A percentile compares a stretch with the other conserved stretches of the same genome.
Conservation (phyloP, 1,284 basidiomycete genomes). For the Heterobasidion annosum region DNA sequence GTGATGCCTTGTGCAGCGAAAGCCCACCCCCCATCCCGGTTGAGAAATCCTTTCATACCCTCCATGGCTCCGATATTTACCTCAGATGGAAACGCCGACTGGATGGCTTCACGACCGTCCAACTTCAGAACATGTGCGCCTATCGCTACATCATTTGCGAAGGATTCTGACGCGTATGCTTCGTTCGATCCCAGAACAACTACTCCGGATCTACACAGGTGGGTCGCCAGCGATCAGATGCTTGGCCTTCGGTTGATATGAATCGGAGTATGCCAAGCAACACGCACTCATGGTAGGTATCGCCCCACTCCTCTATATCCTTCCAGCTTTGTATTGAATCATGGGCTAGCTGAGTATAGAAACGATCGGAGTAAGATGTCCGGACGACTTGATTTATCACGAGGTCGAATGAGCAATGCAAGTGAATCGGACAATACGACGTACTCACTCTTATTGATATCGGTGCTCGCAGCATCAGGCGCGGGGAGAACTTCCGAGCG, state of each 20-base stretch:
- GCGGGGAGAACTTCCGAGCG: conserved; percentile 59
- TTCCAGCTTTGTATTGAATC: conserved; percentile 73
- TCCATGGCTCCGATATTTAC: conserved; percentile 25
- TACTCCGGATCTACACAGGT: conserved; percentile 45
- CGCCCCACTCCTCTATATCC: conserved; percentile 52
- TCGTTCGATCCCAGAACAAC: conserved; percentile 36
- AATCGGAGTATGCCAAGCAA: not conserved
- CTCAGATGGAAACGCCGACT: conserved; percentile 33
- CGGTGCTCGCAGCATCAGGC: conserved; percentile 73
- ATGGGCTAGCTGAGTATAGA: conserved; percentile 64
- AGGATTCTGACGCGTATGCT: conserved; percentile 39
- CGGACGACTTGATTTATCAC: conserved; percentile 44
- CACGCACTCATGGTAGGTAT: conserved; percentile 74
- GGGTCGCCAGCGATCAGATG: not conserved
- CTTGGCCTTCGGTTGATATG: not conserved
- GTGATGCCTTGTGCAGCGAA: conserved; percentile 64
- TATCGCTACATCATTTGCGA: conserved; percentile 46
- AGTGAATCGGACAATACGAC: conserved; percentile 7
- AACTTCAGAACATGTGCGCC: conserved; percentile 41
- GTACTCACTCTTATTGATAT: conserved; percentile 73
- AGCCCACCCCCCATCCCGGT: conserved; percentile 81
- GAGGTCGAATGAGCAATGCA: not conserved
- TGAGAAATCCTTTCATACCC: conserved; percentile 50
- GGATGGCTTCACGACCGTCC: conserved; percentile 26
- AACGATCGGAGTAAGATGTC: conserved; percentile 58